phyloP scores from a whole-genome alignment of 2,329 filamentous ascomycete species.

The Hymenoscyphus repandus region DNA sequence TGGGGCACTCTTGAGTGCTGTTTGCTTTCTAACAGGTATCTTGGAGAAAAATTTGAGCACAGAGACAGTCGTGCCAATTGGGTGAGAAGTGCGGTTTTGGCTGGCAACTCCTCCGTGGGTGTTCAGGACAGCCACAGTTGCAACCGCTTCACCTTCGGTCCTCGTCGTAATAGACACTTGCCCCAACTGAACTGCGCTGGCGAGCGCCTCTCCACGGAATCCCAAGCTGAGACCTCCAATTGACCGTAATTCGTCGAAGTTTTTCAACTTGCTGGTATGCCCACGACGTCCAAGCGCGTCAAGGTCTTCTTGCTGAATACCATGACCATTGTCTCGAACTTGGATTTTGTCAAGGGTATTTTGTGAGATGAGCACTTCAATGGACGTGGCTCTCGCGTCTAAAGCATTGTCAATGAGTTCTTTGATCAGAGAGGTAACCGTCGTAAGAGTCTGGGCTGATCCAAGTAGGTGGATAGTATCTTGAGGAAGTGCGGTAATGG shows the following conservation, averaged over 20 bases:
- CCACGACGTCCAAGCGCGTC: constrained; percentile 57
- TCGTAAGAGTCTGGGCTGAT: constrained; percentile 54
- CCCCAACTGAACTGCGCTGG: constrained; percentile 57
- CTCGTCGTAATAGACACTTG: constrained; percentile 59
- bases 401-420: constrained; percentile 75
- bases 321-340: constrained; percentile 68
- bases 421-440: constrained; percentile 60
- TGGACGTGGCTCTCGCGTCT: constrained; percentile 61
- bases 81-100: constrained; percentile 40
- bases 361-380: constrained; percentile 58
- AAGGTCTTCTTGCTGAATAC: constrained; percentile 60
- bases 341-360: constrained; percentile 66
- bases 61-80: constrained; percentile 64
- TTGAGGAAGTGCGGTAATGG: constrained; percentile 42
- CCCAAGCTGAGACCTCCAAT: constrained; percentile 60
- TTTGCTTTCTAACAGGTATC: constrained; percentile 59
- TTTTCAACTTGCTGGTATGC: constrained; percentile 67
- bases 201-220: constrained; percentile 70
- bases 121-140: constrained; percentile 42
- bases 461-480: constrained; percentile 51
- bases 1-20: constrained; percentile 49
- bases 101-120: constrained; percentile 35
- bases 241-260: constrained; percentile 54
- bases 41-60: constrained; percentile 53
- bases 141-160: constrained; percentile 55